These are phyloP conservation scores for Penicillium sp. DNA, from an alignment of 2,329 filamentous ascomycete species.

Conservation along the genomic window DNA sequence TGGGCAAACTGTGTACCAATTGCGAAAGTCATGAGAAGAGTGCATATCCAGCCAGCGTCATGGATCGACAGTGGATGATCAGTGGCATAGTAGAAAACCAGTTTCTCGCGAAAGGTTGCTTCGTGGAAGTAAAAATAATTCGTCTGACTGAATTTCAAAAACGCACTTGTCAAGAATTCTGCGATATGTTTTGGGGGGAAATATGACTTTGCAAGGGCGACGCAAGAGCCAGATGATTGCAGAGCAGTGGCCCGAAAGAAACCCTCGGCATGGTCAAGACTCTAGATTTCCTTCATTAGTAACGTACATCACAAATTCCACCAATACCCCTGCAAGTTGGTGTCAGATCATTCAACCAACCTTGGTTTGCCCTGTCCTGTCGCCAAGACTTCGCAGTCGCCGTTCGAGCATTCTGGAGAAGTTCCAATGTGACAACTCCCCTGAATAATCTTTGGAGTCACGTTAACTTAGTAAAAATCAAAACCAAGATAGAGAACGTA, in stretches of 20 bases:
- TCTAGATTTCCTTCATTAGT: background rate
- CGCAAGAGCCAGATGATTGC: slow-evolving; percentile 31
- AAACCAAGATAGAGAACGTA: slow-evolving; percentile 12
- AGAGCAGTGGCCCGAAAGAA: slow-evolving; percentile 38
- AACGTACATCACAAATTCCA: no score
- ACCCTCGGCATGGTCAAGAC: slow-evolving; percentile 18
- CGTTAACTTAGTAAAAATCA: background rate
- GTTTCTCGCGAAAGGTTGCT: slow-evolving; percentile 30
- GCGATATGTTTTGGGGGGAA: slow-evolving; percentile 39
- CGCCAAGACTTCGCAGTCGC: slow-evolving; percentile 29
- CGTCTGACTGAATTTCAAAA: slow-evolving; percentile 37
- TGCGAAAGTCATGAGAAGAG: slow-evolving; percentile 40
- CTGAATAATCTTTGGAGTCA: slow-evolving; percentile 37
- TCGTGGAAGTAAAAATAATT: slow-evolving; percentile 42
- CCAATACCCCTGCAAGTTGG: no score
- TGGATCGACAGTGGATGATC: slow-evolving; percentile 25
- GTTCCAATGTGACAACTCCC: slow-evolving; percentile 43
- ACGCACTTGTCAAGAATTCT: slow-evolving; percentile 36
- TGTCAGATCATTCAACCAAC: no score
- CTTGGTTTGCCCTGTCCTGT: background rate
- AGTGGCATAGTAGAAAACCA: slow-evolving; percentile 33
- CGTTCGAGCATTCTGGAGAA: slow-evolving; percentile 39
- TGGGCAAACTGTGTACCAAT: slow-evolving; percentile 44
- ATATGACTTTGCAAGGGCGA: slow-evolving; percentile 30
- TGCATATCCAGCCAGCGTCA: slow-evolving; percentile 36